Evolutionary conservation across 1,284 basidiomycete genomes (phyloP).

Genomic region (Schizopora paradoxa): DNA sequence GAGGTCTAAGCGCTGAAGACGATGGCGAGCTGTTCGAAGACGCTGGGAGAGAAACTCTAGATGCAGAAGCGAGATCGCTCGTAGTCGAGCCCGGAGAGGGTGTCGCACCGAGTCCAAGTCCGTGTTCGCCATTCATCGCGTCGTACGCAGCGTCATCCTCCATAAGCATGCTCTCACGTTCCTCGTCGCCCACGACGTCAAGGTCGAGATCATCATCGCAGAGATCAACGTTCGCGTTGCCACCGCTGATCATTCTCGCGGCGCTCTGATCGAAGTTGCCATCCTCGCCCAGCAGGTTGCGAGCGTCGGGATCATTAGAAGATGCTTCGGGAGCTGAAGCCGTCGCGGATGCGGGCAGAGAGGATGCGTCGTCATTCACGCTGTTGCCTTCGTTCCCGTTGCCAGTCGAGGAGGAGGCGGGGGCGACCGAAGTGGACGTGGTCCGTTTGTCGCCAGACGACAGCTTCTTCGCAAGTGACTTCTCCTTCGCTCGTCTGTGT

Average conservation of each 20-base stretch:
- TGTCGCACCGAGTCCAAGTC: constrained; percentile 1
- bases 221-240: constrained; percentile 9
- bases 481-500: constrained; percentile 78
- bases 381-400: constrained; percentile 5
- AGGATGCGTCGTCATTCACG: constrained; percentile 3
- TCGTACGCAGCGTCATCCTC: constrained; percentile 18
- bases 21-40: neutral
- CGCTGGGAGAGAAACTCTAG: no score
- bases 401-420: constrained; percentile 6
- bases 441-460: constrained; percentile 10
- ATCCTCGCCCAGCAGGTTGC: no score
- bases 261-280: no score
- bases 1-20: neutral
- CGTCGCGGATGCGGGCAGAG: neutral
- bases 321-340: constrained; percentile 11
- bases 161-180: constrained; percentile 6
- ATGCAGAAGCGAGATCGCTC: no score
- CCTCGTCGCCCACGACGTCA: neutral
- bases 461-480: constrained; percentile 41
- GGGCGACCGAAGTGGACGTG: constrained; percentile 1
- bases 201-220: neutral
- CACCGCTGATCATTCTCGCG: no score
- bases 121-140: constrained; percentile 27
- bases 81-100: constrained; percentile 7
- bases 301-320: constrained; percentile 3